A percentile compares a stretch with the other conserved stretches of the same genome.
These are phyloP conservation scores for Saccharomyces jurei DNA, from an alignment of 805 yeast genomes.

Conservation along the genomic window DNA sequence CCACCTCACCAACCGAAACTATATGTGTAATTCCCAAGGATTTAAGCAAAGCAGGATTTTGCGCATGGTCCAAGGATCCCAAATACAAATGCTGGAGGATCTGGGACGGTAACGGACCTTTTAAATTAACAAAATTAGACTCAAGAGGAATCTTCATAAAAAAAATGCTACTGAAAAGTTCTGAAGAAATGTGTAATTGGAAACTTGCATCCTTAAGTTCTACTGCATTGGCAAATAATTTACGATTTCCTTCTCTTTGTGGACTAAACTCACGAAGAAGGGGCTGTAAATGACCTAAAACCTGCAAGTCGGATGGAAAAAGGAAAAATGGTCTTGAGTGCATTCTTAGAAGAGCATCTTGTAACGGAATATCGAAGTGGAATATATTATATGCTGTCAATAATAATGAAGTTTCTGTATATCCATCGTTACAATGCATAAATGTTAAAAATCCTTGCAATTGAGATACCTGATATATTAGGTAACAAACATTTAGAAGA, in stretches of 20 bases:
- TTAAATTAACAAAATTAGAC: slow-evolving; percentile 26
- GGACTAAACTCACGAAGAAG: slow-evolving; percentile 59
- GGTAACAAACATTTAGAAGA: slow-evolving; percentile 58
- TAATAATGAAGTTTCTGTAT: slow-evolving; percentile 80
- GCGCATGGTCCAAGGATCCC: slow-evolving; percentile 81
- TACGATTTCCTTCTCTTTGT: slow-evolving; percentile 9
- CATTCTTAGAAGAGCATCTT: slow-evolving; percentile 57
- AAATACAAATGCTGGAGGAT: slow-evolving; percentile 76
- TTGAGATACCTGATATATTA: slow-evolving; percentile 27
- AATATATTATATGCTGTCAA: slow-evolving; percentile 65
- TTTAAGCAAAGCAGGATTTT: slow-evolving; percentile 51
- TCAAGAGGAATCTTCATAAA: slow-evolving; percentile 22
- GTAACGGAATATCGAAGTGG: slow-evolving; percentile 48
- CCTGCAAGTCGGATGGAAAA: slow-evolving; percentile 64
- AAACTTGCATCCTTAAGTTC: neutral
- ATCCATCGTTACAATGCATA: slow-evolving; percentile 81
- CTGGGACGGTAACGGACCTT: slow-evolving; percentile 76
- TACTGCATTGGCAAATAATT: neutral
- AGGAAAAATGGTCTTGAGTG: slow-evolving; percentile 84
- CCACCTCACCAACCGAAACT: slow-evolving; percentile 78
- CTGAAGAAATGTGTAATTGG: slow-evolving; percentile 22
- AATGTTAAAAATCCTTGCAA: slow-evolving; percentile 37
- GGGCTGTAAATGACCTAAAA: slow-evolving; percentile 57
- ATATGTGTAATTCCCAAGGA: slow-evolving; percentile 64
- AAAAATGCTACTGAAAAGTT: slow-evolving; percentile 30